Evolutionary conservation across 1,139 yeast species (phyloP).

Genomic region (Geotrichum bryndzae): DNA sequence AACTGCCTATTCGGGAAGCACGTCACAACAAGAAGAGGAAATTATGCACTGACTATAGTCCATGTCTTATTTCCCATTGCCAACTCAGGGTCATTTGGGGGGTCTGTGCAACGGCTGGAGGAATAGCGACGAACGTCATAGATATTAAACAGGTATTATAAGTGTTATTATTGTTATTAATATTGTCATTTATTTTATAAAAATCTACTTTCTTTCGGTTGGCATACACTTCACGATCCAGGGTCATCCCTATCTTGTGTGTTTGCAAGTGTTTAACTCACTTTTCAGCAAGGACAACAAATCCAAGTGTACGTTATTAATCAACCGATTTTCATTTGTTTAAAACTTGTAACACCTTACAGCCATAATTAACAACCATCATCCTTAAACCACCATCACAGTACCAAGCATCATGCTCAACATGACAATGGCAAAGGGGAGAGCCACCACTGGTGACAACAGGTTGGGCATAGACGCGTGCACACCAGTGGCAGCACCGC

Average conservation of each 20-base stretch:
- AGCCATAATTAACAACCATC: too few relatives aligned
- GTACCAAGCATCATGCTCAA: slow-evolving; percentile 21
- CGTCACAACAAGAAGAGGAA: slow-evolving; percentile 2
- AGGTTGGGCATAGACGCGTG: slow-evolving; percentile 17
- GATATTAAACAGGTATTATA: too few relatives aligned
- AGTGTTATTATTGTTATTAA: too few relatives aligned
- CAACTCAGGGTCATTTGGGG: background rate
- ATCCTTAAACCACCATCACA: slow-evolving; percentile 17
- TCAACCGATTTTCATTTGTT: background rate
- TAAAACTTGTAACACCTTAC: too few relatives aligned
- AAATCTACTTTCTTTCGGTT: too few relatives aligned
- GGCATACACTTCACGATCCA: background rate
- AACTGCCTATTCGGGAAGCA: background rate
- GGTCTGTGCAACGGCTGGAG: background rate
- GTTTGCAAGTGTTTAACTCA: background rate
- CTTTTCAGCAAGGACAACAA: background rate
- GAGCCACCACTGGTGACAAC: slow-evolving; percentile 18
- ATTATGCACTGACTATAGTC: background rate
- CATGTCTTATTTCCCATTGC: background rate
- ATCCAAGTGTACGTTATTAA: background rate
- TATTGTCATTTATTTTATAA: too few relatives aligned
- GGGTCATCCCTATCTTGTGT: background rate
- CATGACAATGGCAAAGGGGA: slow-evolving; percentile 20
- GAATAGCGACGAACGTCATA: too few relatives aligned
- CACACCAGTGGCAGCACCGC: slow-evolving; percentile 22